Evolutionary conservation across 306 rosid species (phyloP).

Genomic region (Castanopsis chinensis): DNA sequence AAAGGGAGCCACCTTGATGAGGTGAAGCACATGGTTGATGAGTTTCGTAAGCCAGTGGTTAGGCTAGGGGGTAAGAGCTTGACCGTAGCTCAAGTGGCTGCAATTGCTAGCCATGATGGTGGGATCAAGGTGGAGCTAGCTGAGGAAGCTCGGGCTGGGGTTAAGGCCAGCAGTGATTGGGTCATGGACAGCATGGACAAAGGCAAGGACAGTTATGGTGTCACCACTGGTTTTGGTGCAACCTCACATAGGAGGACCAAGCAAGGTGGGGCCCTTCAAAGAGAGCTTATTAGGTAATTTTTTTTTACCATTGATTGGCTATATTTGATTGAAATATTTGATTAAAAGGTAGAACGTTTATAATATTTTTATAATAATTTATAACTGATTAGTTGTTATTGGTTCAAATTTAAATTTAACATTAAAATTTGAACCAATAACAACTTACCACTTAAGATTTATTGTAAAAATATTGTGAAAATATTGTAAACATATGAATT

Average conservation of each 20-base stretch:
- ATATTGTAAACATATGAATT: too few species aligned
- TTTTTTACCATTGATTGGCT: too few species aligned
- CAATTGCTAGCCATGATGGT: slow-evolving; percentile 34
- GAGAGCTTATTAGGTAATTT: slow-evolving; percentile 73
- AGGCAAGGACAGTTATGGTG: slow-evolving; percentile 86
- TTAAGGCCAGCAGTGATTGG: slow-evolving; percentile 89
- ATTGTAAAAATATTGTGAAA: too few species aligned
- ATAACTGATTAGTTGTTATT: too few species aligned
- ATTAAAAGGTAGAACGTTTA: too few species aligned
- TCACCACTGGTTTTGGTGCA: slow-evolving; percentile 92
- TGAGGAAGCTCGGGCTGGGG: slow-evolving; percentile 50
- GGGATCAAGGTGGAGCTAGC: slow-evolving; percentile 48
- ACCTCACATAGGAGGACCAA: slow-evolving; percentile 90
- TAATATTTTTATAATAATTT: too few species aligned
- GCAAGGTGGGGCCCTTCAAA: slow-evolving; percentile 91
- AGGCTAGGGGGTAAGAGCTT: slow-evolving; percentile 55
- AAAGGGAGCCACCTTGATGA: slow-evolving; percentile 78
- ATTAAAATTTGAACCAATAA: too few species aligned
- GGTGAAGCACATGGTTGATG: slow-evolving; percentile 75
- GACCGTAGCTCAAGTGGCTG: slow-evolving; percentile 70
- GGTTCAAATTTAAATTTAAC: too few species aligned
- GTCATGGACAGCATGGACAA: slow-evolving; percentile 65
- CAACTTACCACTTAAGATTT: too few species aligned
- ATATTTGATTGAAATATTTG: too few species aligned
- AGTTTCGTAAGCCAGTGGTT: slow-evolving; percentile 58